Evolutionary conservation across 106 monocot genomes (phyloP).

Genomic region (Dendrobium huoshanense): DNA sequence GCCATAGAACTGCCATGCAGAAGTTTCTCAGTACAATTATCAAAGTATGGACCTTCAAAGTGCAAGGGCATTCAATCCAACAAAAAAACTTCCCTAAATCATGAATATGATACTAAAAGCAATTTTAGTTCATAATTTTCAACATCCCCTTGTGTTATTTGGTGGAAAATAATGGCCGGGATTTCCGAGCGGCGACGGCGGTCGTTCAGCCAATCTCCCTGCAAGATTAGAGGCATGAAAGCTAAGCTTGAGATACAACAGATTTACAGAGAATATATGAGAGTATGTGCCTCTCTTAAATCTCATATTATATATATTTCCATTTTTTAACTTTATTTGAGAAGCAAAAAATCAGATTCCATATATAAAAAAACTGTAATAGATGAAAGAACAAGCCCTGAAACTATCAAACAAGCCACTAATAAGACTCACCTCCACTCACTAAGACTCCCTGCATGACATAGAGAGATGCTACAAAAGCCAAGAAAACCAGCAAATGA

Average conservation of each 20-base stretch:
- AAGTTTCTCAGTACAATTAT: too few species aligned
- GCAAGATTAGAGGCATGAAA: not conserved
- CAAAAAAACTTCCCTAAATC: too few species aligned
- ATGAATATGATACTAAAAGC: too few species aligned
- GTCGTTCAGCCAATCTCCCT: not conserved
- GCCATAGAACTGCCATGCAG: too few species aligned
- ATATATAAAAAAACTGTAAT: not conserved
- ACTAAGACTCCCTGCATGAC: not conserved
- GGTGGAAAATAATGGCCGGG: slow-evolving; percentile 2
- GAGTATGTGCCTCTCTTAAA: too few species aligned
- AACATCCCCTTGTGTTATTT: not conserved
- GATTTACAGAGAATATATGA: not conserved
- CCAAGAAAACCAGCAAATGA: not conserved
- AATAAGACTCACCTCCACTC: not conserved
- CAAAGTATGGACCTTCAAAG: too few species aligned
- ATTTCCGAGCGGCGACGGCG: not conserved
- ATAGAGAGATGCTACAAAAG: not conserved
- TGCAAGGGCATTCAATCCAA: too few species aligned
- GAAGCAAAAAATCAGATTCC: not conserved
- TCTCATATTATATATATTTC: too few species aligned
- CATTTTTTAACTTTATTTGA: too few species aligned
- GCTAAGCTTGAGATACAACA: not conserved
- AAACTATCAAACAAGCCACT: not conserved
- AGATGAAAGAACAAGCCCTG: not conserved
- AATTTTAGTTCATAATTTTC: not conserved